phyloP scores from a whole-genome alignment of 2,329 filamentous ascomycete genomes.

The Chaetomiaceae sp. region DNA sequence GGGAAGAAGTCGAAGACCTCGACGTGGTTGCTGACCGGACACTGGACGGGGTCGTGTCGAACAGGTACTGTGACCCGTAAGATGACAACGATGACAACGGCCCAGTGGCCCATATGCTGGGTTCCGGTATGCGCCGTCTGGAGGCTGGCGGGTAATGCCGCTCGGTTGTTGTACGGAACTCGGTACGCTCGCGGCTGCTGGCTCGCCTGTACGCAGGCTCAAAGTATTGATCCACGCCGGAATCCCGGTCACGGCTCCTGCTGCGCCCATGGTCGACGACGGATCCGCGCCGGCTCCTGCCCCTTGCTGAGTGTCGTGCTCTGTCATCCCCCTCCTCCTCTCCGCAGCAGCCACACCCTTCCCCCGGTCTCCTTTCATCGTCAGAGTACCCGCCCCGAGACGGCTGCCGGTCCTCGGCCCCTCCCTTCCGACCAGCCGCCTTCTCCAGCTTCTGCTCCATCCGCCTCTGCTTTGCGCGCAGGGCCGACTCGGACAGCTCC shows the following conservation, averaged over 20 bases:
- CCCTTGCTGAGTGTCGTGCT: background rate
- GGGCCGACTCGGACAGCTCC: constrained; percentile 23
- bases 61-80: background rate
- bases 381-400: background rate
- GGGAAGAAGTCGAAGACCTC: background rate
- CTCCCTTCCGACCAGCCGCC: constrained; percentile 11
- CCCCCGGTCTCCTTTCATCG: background rate
- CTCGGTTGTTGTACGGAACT: background rate
- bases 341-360: background rate
- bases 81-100: too few species aligned
- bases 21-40: background rate
- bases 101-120: background rate
- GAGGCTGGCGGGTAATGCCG: background rate
- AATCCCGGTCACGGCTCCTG: background rate
- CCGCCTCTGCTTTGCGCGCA: constrained; percentile 8
- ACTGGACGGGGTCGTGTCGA: background rate
- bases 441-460: constrained; percentile 16
- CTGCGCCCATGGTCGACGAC: background rate
- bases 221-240: background rate
- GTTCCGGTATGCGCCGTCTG: background rate
- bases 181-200: background rate
- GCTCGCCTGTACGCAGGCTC: background rate
- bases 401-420: background rate
- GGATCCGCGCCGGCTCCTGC: background rate
- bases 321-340: too few species aligned